Evolutionary conservation across 805 yeast genomes (phyloP).

Genomic region (Pichia scutulata): DNA sequence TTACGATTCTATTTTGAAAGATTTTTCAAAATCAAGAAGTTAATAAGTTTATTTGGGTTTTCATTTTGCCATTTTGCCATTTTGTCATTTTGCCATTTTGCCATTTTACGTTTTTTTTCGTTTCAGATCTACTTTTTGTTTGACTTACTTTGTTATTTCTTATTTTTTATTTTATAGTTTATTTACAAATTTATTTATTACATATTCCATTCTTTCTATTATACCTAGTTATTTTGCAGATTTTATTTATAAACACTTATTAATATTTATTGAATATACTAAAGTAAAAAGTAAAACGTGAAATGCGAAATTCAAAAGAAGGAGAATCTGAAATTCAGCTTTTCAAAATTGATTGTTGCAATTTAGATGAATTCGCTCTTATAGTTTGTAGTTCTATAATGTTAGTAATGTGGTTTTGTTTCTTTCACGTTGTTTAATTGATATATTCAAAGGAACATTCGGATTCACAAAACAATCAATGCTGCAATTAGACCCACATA

Average conservation of each 20-base stretch:
- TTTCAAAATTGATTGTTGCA: neutral
- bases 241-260: neutral
- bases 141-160: neutral
- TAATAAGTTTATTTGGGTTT: neutral
- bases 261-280: neutral
- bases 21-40: constrained; percentile 12
- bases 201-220: neutral
- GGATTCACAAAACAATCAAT: constrained; percentile 29
- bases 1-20: constrained; percentile 22
- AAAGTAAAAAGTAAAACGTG: neutral
- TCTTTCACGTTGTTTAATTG: neutral
- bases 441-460: neutral
- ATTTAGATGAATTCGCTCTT: neutral
- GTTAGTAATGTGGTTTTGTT: neutral
- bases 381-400: neutral
- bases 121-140: neutral
- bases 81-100: neutral
- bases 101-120: neutral
- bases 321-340: neutral
- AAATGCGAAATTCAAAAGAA: neutral
- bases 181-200: neutral
- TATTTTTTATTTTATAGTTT: neutral
- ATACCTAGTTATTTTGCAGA: neutral
- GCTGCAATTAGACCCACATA: constrained; percentile 82
- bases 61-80: neutral